Conservation (phyloP, 768 basidiomycete genomes). For the Tricholoma hemisulphureum region DNA sequence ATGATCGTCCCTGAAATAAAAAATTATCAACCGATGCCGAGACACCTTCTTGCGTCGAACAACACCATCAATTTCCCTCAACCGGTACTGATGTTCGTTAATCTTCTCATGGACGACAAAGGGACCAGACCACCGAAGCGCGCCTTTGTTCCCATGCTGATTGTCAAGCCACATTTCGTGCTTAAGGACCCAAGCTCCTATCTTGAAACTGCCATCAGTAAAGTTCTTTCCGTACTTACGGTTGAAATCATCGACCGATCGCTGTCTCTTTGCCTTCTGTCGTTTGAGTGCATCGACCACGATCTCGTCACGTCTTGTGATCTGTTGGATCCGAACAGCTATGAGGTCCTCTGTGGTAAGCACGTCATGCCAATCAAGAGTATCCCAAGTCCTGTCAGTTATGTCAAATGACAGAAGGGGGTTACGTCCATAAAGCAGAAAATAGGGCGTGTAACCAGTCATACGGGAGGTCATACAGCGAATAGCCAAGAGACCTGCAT, state of each 20-base stretch:
- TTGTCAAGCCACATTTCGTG: slow-evolving; percentile 29
- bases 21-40: neutral
- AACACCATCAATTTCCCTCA: slow-evolving; percentile 2
- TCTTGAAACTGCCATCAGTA: slow-evolving; percentile 16
- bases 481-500: slow-evolving; percentile 23
- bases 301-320: too few relatives aligned
- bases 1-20: neutral
- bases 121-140: too few relatives aligned
- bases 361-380: slow-evolving; percentile 22
- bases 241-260: slow-evolving; percentile 20
- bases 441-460: slow-evolving; percentile 31
- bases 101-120: slow-evolving; percentile 5
- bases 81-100: neutral
- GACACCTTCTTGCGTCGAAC: neutral
- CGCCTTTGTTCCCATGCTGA: slow-evolving; percentile 22
- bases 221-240: slow-evolving; percentile 12
- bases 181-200: slow-evolving; percentile 29
- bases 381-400: slow-evolving; percentile 25
- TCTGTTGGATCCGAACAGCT: too few relatives aligned
- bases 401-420: slow-evolving; percentile 29
- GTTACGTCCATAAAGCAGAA: slow-evolving; percentile 26
- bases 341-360: slow-evolving; percentile 18
- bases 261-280: too few relatives aligned
- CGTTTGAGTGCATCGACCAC: too few relatives aligned
- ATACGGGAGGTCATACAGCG: slow-evolving; percentile 18